A percentile compares a stretch with the other conserved stretches of the same genome.
Evolutionary conservation across 495 filamentous ascomycete species (phyloP).

Genomic region (Acidiella bohemica): DNA sequence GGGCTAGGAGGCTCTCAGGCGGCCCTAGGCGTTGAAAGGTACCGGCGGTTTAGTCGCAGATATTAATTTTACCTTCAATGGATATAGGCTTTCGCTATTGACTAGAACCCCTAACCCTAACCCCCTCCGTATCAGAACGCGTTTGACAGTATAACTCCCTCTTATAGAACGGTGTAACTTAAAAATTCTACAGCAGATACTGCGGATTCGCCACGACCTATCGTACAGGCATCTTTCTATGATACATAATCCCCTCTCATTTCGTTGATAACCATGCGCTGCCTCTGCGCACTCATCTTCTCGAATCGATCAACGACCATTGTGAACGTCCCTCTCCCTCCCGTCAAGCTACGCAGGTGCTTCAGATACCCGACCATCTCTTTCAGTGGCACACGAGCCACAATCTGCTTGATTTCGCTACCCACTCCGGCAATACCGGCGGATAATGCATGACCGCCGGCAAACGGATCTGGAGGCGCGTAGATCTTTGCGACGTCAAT

Average conservation of each 20-base stretch:
- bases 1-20: too few species aligned
- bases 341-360: conserved; percentile 75
- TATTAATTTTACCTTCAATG: too few species aligned
- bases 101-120: too few species aligned
- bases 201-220: too few species aligned
- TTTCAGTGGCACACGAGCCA: conserved; percentile 76
- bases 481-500: conserved; percentile 66
- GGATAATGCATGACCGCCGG: conserved; percentile 24
- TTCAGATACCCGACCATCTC: conserved; percentile 97
- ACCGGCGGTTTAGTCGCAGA: too few species aligned
- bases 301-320: conserved; percentile 89
- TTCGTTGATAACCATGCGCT: conserved; percentile 43
- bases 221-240: too few species aligned
- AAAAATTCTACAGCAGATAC: too few species aligned
- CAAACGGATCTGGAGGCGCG: conserved; percentile 74
- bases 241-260: conserved; percentile 30
- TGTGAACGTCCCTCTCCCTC: conserved; percentile 78
- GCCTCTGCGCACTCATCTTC: conserved; percentile 54
- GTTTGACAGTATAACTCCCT: too few species aligned
- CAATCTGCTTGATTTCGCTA: conserved; percentile 41
- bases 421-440: not conserved
- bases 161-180: too few species aligned
- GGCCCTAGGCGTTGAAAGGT: too few species aligned
- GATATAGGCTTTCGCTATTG: too few species aligned
- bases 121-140: too few species aligned